Percentiles rank a stretch among this genome's conserved stretches.
Evolutionary conservation across 2,329 filamentous ascomycete species (phyloP).

Genomic region (Hypocrella siamensis): DNA sequence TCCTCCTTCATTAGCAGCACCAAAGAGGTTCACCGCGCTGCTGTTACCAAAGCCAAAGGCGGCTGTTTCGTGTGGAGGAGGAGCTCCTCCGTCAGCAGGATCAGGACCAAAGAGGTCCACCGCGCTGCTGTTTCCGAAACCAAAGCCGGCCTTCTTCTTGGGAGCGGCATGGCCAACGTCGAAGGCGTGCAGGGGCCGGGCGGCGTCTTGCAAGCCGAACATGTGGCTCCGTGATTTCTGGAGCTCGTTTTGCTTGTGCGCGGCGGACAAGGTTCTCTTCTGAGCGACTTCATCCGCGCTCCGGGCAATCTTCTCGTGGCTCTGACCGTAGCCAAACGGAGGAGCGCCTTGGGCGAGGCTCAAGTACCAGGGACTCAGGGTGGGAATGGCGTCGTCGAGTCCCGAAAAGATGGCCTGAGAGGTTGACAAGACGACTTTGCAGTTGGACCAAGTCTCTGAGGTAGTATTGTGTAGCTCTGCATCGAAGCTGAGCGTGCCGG

Average conservation of each 20-base stretch:
- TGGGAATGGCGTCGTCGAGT: conserved; percentile 37
- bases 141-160: too few species aligned
- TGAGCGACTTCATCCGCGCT: conserved; percentile 23
- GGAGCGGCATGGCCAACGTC: not conserved
- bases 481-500: conserved; percentile 41
- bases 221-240: conserved; percentile 3
- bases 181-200: not conserved
- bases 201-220: conserved; percentile 3
- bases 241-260: conserved; percentile 8
- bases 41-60: not conserved
- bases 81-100: not conserved
- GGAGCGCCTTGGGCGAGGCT: conserved; percentile 20
- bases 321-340: conserved; percentile 6
- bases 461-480: conserved; percentile 46
- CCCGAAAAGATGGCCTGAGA: conserved; percentile 43
- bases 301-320: conserved; percentile 12
- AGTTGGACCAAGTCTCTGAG: conserved; percentile 46
- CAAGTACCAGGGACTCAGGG: conserved; percentile 40
- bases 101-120: not conserved
- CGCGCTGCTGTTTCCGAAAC: not conserved
- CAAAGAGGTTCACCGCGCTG: not conserved
- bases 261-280: conserved; percentile 12
- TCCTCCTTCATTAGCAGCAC: not conserved
- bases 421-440: conserved; percentile 45
- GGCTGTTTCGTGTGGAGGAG: not conserved